phyloP scores from a whole-genome alignment of 1,284 basidiomycete species.

The Boletus semigastroideus region DNA sequence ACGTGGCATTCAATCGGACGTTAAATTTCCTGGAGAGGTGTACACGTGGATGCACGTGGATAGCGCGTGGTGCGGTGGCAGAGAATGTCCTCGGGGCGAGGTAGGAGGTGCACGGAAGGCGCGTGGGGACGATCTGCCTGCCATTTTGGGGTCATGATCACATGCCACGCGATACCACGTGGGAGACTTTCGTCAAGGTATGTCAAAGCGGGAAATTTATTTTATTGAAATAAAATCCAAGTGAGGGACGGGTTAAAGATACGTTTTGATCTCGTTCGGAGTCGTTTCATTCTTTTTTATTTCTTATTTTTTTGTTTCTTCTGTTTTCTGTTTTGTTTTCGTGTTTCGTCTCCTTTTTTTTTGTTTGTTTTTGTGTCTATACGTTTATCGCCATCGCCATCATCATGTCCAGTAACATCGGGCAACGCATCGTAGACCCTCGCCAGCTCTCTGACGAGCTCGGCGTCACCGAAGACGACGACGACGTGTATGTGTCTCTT shows the following conservation, averaged over 20 bases:
- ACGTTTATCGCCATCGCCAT: constrained; percentile 18
- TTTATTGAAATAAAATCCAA: neutral
- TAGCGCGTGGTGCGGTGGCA: constrained; percentile 12
- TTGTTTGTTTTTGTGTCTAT: constrained; percentile 7
- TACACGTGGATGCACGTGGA: constrained; percentile 25
- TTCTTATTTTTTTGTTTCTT: neutral
- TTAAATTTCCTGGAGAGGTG: neutral
- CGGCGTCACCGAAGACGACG: constrained; percentile 5
- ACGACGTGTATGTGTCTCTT: constrained; percentile 5
- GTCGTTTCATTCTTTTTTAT: neutral
- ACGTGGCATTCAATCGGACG: neutral
- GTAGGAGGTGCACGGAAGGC: neutral
- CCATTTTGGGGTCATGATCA: constrained; percentile 7
- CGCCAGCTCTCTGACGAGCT: constrained; percentile 33
- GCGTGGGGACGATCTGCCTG: neutral
- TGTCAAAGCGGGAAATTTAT: neutral
- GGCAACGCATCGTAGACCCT: constrained; percentile 33
- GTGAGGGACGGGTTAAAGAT: neutral
- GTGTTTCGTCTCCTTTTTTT: neutral
- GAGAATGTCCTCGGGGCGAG: neutral
- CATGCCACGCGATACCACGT: constrained; percentile 30
- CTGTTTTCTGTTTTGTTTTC: neutral
- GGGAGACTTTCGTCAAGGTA: constrained; percentile 13
- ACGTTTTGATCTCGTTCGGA: neutral
- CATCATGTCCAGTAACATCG: constrained; percentile 12